Conservation (phyloP, 345 rosid species). For the Lepidium didymum region DNA sequence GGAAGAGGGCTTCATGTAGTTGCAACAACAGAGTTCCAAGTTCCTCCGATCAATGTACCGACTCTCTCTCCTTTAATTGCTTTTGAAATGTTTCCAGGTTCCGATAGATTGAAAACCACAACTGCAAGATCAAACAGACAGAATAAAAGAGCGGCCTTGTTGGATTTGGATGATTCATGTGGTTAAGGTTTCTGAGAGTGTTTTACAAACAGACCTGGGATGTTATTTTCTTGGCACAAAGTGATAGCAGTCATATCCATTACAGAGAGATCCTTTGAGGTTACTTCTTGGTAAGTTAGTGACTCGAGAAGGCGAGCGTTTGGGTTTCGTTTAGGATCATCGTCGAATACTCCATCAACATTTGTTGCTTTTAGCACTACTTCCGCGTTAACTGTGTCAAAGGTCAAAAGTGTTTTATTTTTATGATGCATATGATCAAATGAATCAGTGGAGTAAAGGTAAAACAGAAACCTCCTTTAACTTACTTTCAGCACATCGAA, state of each 20-base stretch:
- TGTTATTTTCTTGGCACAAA: conserved; percentile 90
- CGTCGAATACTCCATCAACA: conserved; percentile 86
- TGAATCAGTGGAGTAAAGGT: background rate
- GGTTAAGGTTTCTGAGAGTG: background rate
- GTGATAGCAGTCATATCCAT: conserved; percentile 99
- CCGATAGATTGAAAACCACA: conserved; percentile 78
- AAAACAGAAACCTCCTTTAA: background rate
- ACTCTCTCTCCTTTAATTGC: conserved; percentile 91
- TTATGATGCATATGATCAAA: background rate
- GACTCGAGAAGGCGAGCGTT: conserved; percentile 73
- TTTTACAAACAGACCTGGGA: conserved; percentile 53
- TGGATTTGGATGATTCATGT: background rate
- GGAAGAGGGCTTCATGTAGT: conserved; percentile 16
- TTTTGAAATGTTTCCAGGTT: conserved; percentile 75
- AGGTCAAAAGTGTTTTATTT: background rate
- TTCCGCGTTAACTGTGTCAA: conserved; percentile 74
- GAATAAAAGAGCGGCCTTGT: background rate
- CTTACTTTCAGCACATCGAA: conserved; percentile 97
- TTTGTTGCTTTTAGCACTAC: conserved; percentile 91
- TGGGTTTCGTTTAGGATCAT: conserved; percentile 78
- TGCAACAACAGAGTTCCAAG: conserved; percentile 37
- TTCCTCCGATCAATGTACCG: conserved; percentile 76
- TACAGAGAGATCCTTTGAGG: conserved; percentile 83
- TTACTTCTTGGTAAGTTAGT: conserved; percentile 76
- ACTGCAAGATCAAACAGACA: conserved; percentile 36